Percentiles rank a stretch among this genome's conserved stretches.
Evolutionary conservation across 352 stramenopile genomes (phyloP).

Genomic region (Saprolegnia parasitica): DNA sequence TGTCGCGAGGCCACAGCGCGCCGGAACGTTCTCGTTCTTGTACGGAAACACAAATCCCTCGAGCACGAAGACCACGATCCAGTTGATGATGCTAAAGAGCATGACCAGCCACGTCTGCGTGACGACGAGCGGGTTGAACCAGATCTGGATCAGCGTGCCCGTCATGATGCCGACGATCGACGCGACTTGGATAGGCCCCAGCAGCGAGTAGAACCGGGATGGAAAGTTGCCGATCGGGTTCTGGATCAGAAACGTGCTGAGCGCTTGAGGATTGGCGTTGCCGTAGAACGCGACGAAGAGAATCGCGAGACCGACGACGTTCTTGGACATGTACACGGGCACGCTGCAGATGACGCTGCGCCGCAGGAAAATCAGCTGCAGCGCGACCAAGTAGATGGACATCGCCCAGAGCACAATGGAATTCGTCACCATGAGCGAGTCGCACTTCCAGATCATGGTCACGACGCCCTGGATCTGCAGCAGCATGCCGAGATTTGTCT

Average conservation of each 20-base stretch:
- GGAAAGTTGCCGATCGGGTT: constrained; percentile 30
- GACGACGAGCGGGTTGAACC: constrained; percentile 30
- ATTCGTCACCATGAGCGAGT: constrained; percentile 33
- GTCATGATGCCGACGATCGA: constrained; percentile 34
- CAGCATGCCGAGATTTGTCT: constrained; percentile 27
- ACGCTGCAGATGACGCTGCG: constrained; percentile 30
- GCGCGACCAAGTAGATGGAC: constrained; percentile 27
- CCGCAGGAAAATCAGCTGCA: constrained; percentile 29
- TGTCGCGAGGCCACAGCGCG: constrained; percentile 25
- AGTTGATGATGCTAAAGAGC: constrained; percentile 31
- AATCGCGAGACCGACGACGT: constrained; percentile 27
- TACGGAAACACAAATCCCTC: constrained; percentile 30
- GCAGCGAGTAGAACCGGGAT: constrained; percentile 24
- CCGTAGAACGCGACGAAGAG: constrained; percentile 30
- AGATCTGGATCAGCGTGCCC: constrained; percentile 31
- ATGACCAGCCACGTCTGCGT: constrained; percentile 30
- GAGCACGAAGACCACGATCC: constrained; percentile 31
- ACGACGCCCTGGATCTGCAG: constrained; percentile 30
- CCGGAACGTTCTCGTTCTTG: constrained; percentile 19
- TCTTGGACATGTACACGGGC: constrained; percentile 32
- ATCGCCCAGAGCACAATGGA: constrained; percentile 31
- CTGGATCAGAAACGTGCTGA: constrained; percentile 30
- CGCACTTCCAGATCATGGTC: constrained; percentile 30
- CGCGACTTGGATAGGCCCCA: constrained; percentile 29
- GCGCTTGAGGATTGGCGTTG: constrained; percentile 31